Evolutionary conservation across 768 basidiomycete genomes (phyloP).

Genomic region (Trametes gibbosa): DNA sequence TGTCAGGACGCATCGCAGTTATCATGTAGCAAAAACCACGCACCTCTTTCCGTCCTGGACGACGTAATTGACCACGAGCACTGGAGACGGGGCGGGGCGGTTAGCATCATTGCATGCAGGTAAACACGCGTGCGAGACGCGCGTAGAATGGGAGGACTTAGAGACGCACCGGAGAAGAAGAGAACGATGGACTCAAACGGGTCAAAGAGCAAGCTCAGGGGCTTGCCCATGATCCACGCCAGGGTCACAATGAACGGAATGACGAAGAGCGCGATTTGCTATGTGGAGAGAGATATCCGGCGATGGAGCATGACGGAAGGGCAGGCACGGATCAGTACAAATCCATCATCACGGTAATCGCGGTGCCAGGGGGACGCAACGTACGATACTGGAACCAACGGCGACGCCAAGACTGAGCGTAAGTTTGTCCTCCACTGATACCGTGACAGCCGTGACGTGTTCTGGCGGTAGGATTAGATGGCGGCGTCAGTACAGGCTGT

Average conservation of each 20-base stretch:
- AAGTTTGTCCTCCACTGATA: conserved; percentile 87
- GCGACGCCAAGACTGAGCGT: conserved; percentile 86
- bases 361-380: conserved; percentile 26
- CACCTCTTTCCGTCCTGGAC: conserved; percentile 77
- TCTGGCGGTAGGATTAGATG: conserved; percentile 40
- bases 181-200: conserved; percentile 80
- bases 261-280: conserved; percentile 86
- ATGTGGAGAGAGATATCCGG: neutral
- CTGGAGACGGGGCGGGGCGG: conserved; percentile 27
- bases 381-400: conserved; percentile 80
- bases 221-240: conserved; percentile 81
- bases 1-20: neutral
- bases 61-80: conserved; percentile 64
- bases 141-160: neutral
- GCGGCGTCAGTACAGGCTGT: neutral
- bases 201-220: conserved; percentile 80
- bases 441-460: conserved; percentile 88
- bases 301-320: neutral
- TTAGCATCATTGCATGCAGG: conserved; percentile 5
- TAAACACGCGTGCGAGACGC: neutral
- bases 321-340: neutral
- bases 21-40: neutral
- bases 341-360: neutral
- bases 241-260: conserved; percentile 80
- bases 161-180: conserved; percentile 41